Evolutionary conservation across 2,329 filamentous ascomycete genomes (phyloP), one percentile per base, ranked within the genome.

Genomic region (Trichoderma simmonsii): DNA sequence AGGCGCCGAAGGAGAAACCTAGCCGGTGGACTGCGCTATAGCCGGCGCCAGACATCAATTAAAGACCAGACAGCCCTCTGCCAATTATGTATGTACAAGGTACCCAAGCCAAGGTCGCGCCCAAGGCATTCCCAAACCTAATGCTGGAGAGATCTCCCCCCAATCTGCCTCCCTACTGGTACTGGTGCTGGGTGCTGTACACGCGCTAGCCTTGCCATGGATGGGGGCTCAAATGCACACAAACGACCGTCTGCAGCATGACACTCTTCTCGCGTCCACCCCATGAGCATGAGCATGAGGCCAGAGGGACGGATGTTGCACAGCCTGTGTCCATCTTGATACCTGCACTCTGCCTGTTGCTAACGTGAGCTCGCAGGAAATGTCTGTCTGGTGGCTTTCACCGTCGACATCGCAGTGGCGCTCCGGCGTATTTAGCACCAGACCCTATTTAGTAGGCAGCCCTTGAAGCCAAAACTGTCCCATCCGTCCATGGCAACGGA

Each of bases 1-100:
- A 68, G 56, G 63, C 70, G 63, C 32, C 63, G 59, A 69, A 63
- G 51, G 36, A 69, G 65, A 60, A 64, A 65, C 65, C 59, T 36
- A 63, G 54, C 48, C 54, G 65, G 59, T 64, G 71, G 71, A 64
- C 60, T 57, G 65, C 71, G 65, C 71, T 70, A 69, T 56, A 61
- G 51, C 62, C 60, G 65, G 57, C 57, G 70, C 69, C 62, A 65
- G 64, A 63, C 43, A 68, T 67, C 70, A 72, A 43, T 57, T 66
- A 66, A 32, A 62, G n/a, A 26, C 48, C n/a, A 62, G n/a, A 26
- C 48, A 36, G 34, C 60, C 34, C 36, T 26, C 63, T 66, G 24
- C 63, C 63, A 66, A 66, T 66, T 32, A 36, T 15, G 34, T 36
- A 36, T 36, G 34, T 36, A 21, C 63, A 66, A 66, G 63, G 48